phyloP scores from a whole-genome alignment of 176 grass and related monocot genomes.

The Carex myosuroides region DNA sequence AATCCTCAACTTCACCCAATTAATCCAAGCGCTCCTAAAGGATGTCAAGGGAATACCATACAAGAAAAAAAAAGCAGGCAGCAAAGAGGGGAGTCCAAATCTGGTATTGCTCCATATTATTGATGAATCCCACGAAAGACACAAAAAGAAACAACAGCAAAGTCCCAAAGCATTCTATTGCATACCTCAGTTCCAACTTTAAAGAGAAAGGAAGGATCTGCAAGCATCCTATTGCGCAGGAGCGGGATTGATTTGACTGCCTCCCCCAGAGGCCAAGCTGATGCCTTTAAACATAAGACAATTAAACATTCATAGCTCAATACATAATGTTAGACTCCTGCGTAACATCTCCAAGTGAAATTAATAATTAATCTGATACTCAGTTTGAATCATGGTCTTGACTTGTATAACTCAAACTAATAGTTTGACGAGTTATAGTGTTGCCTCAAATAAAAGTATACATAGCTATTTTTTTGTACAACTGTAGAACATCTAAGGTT shows the following conservation, averaged over 20 bases:
- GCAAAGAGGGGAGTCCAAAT: not conserved
- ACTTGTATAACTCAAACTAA: not conserved
- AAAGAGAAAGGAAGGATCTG: constrained; percentile 91
- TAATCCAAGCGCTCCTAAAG: not conserved
- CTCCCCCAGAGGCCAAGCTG: constrained; percentile 63
- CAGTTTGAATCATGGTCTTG: not conserved
- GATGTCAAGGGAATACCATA: not conserved
- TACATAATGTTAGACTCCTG: not conserved
- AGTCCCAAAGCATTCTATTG: not conserved
- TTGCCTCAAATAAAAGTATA: not conserved
- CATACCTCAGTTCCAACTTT: constrained; percentile 80
- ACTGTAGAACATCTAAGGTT: not conserved
- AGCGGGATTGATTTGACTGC: constrained; percentile 51
- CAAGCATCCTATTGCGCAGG: constrained; percentile 81
- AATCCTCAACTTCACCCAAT: not conserved
- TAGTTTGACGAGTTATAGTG: not conserved
- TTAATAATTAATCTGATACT: not conserved
- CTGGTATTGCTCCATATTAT: not conserved
- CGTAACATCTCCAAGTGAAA: not conserved
- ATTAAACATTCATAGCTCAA: not conserved
- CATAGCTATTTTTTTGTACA: not conserved
- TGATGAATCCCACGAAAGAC: not conserved
- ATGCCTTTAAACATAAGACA: constrained; percentile 36
- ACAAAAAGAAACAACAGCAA: not conserved
- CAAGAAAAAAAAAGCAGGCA: not conserved